phyloP scores from a whole-genome alignment of 192 early-diverging fungal species.

The Rhizophagus clarus region DNA sequence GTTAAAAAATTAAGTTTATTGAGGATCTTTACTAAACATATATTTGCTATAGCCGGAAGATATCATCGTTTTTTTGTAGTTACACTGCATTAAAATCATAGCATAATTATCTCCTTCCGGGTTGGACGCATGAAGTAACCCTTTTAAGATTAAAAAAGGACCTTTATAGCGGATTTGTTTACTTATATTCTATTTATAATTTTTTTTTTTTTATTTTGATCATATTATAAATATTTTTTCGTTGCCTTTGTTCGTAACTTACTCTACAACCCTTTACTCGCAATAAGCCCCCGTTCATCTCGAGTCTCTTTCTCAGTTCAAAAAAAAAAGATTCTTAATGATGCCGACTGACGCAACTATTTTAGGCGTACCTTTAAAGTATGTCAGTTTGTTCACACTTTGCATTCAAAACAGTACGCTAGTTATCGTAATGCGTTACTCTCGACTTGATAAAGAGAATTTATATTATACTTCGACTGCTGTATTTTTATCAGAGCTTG shows the following conservation, averaged over 20 bases:
- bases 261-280: neutral
- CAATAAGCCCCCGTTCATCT: neutral
- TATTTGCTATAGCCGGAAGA: too few species aligned
- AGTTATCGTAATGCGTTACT: conserved; percentile 90
- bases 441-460: conserved; percentile 49
- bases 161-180: too few species aligned
- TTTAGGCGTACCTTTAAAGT: conserved; percentile 76
- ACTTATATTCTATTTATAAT: too few species aligned
- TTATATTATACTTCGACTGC: conserved; percentile 85
- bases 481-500: conserved; percentile 84
- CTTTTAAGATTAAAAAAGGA: too few species aligned
- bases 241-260: neutral
- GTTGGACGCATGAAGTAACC: too few species aligned
- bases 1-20: too few species aligned
- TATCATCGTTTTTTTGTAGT: too few species aligned
- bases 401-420: conserved; percentile 87
- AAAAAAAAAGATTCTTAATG: neutral
- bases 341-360: conserved; percentile 40
- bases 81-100: too few species aligned
- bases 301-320: neutral
- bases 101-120: too few species aligned
- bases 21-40: too few species aligned
- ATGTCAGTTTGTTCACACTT: conserved; percentile 80
- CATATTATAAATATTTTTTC: too few species aligned
- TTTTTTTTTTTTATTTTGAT: too few species aligned